phyloP scores from a whole-genome alignment of 2,329 filamentous ascomycete genomes.

The Aureobasidium pullulans region DNA sequence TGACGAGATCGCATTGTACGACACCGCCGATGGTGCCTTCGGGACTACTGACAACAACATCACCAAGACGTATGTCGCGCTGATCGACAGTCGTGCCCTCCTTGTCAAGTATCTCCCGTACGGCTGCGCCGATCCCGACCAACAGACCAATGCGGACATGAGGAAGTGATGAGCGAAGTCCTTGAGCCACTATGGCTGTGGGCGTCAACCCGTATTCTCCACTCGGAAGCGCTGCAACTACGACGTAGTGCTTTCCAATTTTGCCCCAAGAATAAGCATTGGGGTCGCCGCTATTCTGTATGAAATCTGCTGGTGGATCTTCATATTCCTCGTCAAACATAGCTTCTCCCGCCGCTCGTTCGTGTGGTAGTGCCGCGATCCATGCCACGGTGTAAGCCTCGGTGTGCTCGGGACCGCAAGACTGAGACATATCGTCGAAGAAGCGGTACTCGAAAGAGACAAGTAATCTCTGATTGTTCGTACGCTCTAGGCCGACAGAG shows the following conservation, averaged over 20 bases:
- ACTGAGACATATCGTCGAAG: no score
- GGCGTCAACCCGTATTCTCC: conserved; percentile 19
- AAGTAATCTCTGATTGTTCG: no score
- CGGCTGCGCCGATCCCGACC: conserved; percentile 20
- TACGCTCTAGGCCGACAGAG: no score
- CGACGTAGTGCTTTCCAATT: conserved; percentile 29
- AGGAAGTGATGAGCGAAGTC: conserved; percentile 17
- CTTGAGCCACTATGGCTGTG: conserved; percentile 19
- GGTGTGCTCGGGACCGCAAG: background rate
- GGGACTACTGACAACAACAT: conserved; percentile 22
- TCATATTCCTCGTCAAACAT: background rate
- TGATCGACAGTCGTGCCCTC: background rate
- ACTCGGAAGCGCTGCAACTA: conserved; percentile 24
- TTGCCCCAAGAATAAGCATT: conserved; percentile 26
- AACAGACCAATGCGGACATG: conserved; percentile 17
- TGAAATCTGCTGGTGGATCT: background rate
- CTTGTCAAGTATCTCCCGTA: background rate
- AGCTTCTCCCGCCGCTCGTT: background rate
- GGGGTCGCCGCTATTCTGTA: conserved; percentile 10
- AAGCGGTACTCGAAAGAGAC: no score
- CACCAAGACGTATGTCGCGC: conserved; percentile 22
- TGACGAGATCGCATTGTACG: conserved; percentile 21
- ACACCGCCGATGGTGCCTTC: conserved; percentile 17
- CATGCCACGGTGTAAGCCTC: background rate
- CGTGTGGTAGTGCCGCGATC: background rate